Evolutionary conservation across 352 stramenopile species (phyloP), one percentile per base, ranked within the genome.

Genomic region (Phytopythium ostracodes): DNA sequence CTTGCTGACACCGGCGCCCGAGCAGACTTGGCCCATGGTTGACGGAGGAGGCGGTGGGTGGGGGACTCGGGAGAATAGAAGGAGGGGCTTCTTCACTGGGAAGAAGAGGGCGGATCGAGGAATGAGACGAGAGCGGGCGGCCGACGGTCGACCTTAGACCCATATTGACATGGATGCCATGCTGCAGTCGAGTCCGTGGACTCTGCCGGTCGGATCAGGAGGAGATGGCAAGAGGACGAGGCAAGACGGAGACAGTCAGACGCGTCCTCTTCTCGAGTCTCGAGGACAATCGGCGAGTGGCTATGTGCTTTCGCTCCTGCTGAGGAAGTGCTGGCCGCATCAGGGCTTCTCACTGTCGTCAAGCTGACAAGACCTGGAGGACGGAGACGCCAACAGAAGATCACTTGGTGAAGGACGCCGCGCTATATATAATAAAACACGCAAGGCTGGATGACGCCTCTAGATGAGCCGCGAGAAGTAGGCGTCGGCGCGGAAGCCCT

Each of bases 401-500:
- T 3, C 7, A 7, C 3, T 3, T 33, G 38, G 22, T 44, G 38
- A 44, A 44, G 38, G 2, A 8, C 5, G 2, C 22, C 8, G 5
- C 44, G 44, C 7, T 27, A 51, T 51, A 51, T 44, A n/a, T 44
- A 55, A 22, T 36, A 27, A 55, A 22, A 25, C 5, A 40, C 20
- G 4, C 49, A 36, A 6, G 20, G 29, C 29, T 33, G 29, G 29
- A 1, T 20, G 38, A 1, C 42, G 42, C 42, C 36, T 27, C 69
- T 84, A 92, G 40, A 92, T 70, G 49, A 94, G 71, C 14, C 81
- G 70, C 24, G 81, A 77, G 62, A 95, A 92, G 74, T 84, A 95
- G 27, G 73, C 56, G 56, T 95, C 82, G 60, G 79, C 78, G 43
- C 75, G 77, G 66, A 95, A 92, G 62, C 70, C 75, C 63, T 91